Conservation (phyloP, 331 rosid genomes). For the Pyracantha coccinea region DNA sequence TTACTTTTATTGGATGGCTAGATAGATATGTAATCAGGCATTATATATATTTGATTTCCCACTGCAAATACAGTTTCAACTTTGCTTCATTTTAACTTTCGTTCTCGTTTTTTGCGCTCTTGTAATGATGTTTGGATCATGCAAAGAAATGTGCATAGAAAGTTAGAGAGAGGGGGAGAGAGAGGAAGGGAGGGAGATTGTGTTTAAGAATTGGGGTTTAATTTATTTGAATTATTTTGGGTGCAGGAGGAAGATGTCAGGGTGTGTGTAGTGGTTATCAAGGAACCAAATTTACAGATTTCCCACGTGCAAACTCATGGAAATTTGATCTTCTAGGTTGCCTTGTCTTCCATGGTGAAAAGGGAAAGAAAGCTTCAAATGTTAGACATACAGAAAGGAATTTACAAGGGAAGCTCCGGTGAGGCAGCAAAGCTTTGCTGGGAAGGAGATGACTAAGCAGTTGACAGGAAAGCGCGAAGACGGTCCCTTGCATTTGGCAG, state of each 20-base stretch:
- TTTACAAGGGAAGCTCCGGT: conserved; percentile 19
- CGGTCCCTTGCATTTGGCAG: conserved; percentile 46
- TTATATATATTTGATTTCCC: neutral
- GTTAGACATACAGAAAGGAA: neutral
- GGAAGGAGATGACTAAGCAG: conserved; percentile 51
- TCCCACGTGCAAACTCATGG: conserved; percentile 9
- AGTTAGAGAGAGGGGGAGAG: neutral
- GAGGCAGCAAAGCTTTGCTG: conserved; percentile 14
- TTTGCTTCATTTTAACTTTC: conserved; percentile 2
- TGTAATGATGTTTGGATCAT: neutral
- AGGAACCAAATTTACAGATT: conserved; percentile 13
- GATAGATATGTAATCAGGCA: neutral
- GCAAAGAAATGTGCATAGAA: neutral
- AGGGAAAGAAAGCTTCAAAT: neutral
- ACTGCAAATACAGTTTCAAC: neutral
- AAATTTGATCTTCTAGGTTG: conserved; percentile 8
- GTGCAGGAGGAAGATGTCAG: conserved; percentile 19
- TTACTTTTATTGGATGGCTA: neutral
- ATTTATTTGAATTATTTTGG: conserved; percentile 17
- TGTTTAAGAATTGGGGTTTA: neutral
- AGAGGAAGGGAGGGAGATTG: neutral
- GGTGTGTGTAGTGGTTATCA: conserved; percentile 4
- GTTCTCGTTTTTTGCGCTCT: neutral
- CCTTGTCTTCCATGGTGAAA: conserved; percentile 11
- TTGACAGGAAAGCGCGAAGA: conserved; percentile 48